phyloP scores from a whole-genome alignment of 2,329 filamentous ascomycete genomes.

The Cadophora gregata region DNA sequence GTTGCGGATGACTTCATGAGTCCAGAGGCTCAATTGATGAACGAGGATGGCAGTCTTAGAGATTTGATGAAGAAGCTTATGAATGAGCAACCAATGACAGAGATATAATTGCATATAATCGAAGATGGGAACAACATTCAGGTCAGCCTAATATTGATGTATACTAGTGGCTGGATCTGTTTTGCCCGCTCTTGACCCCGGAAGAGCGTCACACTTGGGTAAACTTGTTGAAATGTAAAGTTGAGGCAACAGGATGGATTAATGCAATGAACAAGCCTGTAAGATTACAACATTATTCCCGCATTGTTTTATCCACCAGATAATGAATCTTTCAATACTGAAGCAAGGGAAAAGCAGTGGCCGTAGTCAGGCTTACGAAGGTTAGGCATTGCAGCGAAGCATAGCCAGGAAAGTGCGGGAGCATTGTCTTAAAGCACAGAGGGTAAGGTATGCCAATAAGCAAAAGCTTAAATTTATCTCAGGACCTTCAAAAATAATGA shows the following conservation, averaged over 20 bases:
- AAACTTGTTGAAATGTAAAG: too few species aligned
- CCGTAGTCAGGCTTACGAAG: too few species aligned
- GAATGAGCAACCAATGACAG: conserved; percentile 37
- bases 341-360: too few species aligned
- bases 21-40: conserved; percentile 53
- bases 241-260: not conserved
- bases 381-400: not conserved
- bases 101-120: not conserved
- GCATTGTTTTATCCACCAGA: too few species aligned
- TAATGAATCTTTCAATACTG: too few species aligned
- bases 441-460: not conserved
- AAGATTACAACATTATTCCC: too few species aligned
- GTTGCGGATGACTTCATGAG: conserved; percentile 53
- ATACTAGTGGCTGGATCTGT: not conserved
- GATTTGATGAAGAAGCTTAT: conserved; percentile 40
- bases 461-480: too few species aligned
- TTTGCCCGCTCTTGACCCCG: too few species aligned
- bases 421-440: not conserved
- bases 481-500: not conserved
- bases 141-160: not conserved
- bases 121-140: not conserved
- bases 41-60: conserved; percentile 49
- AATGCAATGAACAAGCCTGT: not conserved
- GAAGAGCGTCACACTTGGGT: not conserved
- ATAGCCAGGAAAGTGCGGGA: not conserved